A percentile compares a stretch with the other conserved stretches of the same genome.
These are phyloP conservation scores for Eucalyptus polybractea DNA, from an alignment of 345 rosid genomes.

Conservation along the genomic window DNA sequence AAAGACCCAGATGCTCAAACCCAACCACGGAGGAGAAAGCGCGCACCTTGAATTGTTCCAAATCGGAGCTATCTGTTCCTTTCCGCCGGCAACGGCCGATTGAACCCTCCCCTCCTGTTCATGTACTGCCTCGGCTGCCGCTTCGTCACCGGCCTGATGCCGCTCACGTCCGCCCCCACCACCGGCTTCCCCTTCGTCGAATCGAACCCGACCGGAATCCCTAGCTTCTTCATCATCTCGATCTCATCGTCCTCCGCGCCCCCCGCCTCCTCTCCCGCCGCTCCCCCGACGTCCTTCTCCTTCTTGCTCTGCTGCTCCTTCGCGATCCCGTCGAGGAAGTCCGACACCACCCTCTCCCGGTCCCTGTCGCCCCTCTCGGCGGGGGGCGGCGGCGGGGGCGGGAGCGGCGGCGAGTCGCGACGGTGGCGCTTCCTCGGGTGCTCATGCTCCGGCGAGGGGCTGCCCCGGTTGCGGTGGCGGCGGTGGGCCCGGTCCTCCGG, in stretches of 20 bases:
- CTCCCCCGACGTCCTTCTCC: neutral
- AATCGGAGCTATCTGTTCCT: constrained; percentile 30
- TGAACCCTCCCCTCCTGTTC: constrained; percentile 93
- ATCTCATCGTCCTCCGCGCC: constrained; percentile 37
- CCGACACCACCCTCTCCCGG: constrained; percentile 36
- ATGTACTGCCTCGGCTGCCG: constrained; percentile 91
- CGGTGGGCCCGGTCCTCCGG: constrained; percentile 49
- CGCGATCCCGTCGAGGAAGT: constrained; percentile 46
- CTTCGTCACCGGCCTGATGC: constrained; percentile 66
- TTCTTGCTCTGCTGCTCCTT: constrained; percentile 39
- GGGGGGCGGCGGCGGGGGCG: neutral
- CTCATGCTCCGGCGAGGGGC: constrained; percentile 56
- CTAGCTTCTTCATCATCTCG: constrained; percentile 90
- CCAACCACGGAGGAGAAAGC: neutral
- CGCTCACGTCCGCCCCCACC: constrained; percentile 69
- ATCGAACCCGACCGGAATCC: constrained; percentile 87
- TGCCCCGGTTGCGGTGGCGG: constrained; percentile 36
- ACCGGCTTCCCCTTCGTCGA: constrained; percentile 95
- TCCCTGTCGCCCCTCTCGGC: constrained; percentile 26
- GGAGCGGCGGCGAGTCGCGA: constrained; percentile 11
- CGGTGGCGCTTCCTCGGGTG: constrained; percentile 45
- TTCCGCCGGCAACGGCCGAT: constrained; percentile 80
- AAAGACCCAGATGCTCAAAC: neutral
- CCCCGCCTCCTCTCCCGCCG: neutral
- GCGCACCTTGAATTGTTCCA: constrained; percentile 15